Base-by-base conservation (phyloP, 1,284 basidiomycete species). In the Apiotrichum porosum region DNA sequence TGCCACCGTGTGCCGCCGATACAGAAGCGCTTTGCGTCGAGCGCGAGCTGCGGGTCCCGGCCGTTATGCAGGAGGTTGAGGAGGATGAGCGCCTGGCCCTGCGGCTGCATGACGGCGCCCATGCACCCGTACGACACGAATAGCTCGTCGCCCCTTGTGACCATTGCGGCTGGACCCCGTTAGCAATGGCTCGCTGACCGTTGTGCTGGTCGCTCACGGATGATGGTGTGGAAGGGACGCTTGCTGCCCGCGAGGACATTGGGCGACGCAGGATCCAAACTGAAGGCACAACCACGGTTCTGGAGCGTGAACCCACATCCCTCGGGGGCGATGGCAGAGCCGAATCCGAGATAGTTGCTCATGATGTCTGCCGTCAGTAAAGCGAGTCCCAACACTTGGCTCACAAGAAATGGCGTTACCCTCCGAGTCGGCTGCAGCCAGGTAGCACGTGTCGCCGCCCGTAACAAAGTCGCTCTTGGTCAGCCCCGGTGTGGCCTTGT, bases 251-350 rank as follows among this genome's bases (percentile, higher is more conserved):
- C 74, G 54, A 86, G 74, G 17, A 78, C 80, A 68, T 97, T 97
- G 1, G 87, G 84, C 65, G 93, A 89, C 0, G 80, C 81, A 47
- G 86, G 80, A 46, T 79, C 75, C 15, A 95, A 77, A 10, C 81
- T 75, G 68, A 97, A 97, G 9, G 85, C 84, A n/a, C 82, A 78
- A 2, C 92, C 92, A 49, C 92, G 80, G 71, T 93, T 93, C 70
- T 95, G 92, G 13, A 97, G 77, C 0, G 89, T 93, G 65, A 97
- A 95, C 0, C 92, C 92, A 60, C 90, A 94, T 0, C 83, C 88
- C 56, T 85, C 83, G 0, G 92, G 92, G 23, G 95, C 77, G 22
- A 89, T 88, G 80, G 57, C 63, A 0, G 63, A 65, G 12, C 77
- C 76, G 42, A 77, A 77, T 0, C 75, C 75, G 40, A 72, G 66